These are phyloP conservation scores for Fusarium nygamai DNA, from an alignment of 2,329 filamentous ascomycete genomes.

Conservation along the genomic window DNA sequence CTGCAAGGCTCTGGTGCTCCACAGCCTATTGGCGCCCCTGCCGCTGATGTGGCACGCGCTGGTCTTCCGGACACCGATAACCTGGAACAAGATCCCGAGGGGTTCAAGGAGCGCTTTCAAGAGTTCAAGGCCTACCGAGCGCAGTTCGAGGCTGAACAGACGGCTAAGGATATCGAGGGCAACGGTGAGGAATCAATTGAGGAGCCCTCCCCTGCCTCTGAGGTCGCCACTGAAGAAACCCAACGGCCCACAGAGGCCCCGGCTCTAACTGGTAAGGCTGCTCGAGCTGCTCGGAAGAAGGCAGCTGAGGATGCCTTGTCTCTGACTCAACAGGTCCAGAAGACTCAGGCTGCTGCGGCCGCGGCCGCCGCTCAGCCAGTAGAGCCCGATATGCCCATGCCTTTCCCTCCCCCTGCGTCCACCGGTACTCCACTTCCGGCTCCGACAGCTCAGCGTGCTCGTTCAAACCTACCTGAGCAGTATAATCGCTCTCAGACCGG, in stretches of 20 bases:
- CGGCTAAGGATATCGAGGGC: slow-evolving; percentile 45
- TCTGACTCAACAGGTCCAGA: slow-evolving; percentile 85
- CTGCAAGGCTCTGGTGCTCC: slow-evolving; percentile 45
- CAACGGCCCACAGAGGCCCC: slow-evolving; percentile 25
- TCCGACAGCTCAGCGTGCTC: slow-evolving; percentile 85
- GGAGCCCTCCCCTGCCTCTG: slow-evolving; percentile 15
- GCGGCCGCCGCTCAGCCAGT: slow-evolving; percentile 56
- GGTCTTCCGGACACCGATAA: slow-evolving; percentile 62
- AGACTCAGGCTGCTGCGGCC: slow-evolving; percentile 66
- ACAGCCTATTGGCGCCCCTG: slow-evolving; percentile 52
- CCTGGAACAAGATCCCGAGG: slow-evolving; percentile 64
- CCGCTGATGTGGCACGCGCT: slow-evolving; percentile 50
- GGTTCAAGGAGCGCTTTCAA: slow-evolving; percentile 76
- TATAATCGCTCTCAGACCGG: slow-evolving; percentile 78
- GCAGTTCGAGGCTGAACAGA: slow-evolving; percentile 70
- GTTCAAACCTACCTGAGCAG: slow-evolving; percentile 84
- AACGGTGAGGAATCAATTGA: slow-evolving; percentile 49
- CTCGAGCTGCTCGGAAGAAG: slow-evolving; percentile 48
- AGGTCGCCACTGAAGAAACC: slow-evolving; percentile 12
- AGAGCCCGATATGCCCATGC: slow-evolving; percentile 75
- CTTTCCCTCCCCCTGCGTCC: slow-evolving; percentile 70
- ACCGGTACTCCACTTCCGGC: slow-evolving; percentile 86
- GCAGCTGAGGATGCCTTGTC: slow-evolving; percentile 62
- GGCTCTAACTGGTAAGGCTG: slow-evolving; percentile 37
- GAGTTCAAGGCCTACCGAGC: slow-evolving; percentile 84